Conservation (phyloP, 129 eudicot genomes). For the Helichrysum umbraculigerum region DNA sequence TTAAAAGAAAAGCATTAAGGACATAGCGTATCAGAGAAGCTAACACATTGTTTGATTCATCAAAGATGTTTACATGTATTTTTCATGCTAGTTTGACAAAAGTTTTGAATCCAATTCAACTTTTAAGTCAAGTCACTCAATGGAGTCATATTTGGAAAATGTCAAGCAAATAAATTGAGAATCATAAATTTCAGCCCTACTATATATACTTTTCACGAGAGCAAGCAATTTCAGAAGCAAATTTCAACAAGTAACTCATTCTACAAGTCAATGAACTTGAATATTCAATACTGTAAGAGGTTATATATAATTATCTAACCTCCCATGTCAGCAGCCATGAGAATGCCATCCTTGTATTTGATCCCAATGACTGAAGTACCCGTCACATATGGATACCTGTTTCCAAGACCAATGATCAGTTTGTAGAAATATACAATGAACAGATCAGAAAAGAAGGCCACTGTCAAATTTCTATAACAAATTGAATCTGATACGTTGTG, state of each 20-base stretch:
- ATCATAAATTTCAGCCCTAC: too few relatives aligned
- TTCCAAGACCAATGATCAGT: slow-evolving; percentile 6
- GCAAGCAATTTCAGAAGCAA: neutral
- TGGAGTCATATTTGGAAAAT: neutral
- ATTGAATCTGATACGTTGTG: neutral
- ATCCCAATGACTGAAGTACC: slow-evolving; percentile 81
- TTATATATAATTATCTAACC: slow-evolving; percentile 38
- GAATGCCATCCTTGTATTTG: slow-evolving; percentile 86
- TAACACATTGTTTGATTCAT: neutral
- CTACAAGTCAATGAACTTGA: neutral
- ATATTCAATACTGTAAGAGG: neutral
- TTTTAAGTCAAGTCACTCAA: neutral
- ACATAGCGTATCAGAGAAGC: too few relatives aligned
- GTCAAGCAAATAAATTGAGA: too few relatives aligned
- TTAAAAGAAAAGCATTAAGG: too few relatives aligned
- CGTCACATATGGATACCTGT: slow-evolving; percentile 70
- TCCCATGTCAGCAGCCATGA: slow-evolving; percentile 95
- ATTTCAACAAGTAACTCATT: neutral
- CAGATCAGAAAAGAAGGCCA: neutral
- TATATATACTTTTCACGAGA: neutral
- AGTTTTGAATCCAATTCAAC: neutral
- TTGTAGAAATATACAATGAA: neutral
- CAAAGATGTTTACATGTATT: neutral
- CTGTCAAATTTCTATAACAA: neutral
- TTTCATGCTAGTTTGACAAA: too few relatives aligned